phyloP scores from a whole-genome alignment of 129 eudicot species.

The Apium graveolens region DNA sequence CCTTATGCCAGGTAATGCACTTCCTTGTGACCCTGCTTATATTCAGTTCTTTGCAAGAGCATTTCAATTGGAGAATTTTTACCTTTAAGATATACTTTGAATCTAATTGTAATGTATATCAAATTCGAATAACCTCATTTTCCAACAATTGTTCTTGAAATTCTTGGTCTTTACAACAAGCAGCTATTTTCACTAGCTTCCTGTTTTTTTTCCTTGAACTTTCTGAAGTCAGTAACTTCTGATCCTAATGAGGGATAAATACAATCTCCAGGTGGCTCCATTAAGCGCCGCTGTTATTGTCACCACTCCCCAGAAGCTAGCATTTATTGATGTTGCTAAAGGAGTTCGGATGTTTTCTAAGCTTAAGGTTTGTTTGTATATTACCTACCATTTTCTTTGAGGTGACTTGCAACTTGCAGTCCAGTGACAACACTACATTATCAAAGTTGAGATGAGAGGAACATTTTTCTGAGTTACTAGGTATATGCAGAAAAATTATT shows the following conservation, averaged over 20 bases:
- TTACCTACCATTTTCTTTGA: background rate
- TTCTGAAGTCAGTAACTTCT: background rate
- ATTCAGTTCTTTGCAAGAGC: background rate
- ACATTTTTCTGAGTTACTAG: background rate
- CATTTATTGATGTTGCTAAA: constrained; percentile 97
- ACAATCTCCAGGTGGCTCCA: constrained; percentile 73
- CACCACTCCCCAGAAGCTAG: constrained; percentile 97
- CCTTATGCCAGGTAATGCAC: constrained; percentile 83
- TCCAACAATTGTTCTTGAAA: background rate
- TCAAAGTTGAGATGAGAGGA: background rate
- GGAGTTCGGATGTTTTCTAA: constrained; percentile 99
- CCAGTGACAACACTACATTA: background rate
- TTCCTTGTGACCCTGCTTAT: background rate
- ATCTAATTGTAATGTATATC: background rate
- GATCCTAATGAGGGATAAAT: background rate
- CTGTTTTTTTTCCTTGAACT: background rate
- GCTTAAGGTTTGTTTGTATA: constrained; percentile 55
- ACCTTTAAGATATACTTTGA: background rate
- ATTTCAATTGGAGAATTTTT: background rate
- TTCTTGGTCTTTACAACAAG: background rate
- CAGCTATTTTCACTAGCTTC: background rate
- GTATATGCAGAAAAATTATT: background rate
- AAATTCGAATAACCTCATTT: background rate
- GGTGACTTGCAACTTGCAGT: no score
- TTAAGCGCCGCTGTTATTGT: constrained; percentile 97